Evolutionary conservation across 192 early-diverging fungal species (phyloP), one percentile per base, ranked within the genome.

Genomic region (Podila epigama): DNA sequence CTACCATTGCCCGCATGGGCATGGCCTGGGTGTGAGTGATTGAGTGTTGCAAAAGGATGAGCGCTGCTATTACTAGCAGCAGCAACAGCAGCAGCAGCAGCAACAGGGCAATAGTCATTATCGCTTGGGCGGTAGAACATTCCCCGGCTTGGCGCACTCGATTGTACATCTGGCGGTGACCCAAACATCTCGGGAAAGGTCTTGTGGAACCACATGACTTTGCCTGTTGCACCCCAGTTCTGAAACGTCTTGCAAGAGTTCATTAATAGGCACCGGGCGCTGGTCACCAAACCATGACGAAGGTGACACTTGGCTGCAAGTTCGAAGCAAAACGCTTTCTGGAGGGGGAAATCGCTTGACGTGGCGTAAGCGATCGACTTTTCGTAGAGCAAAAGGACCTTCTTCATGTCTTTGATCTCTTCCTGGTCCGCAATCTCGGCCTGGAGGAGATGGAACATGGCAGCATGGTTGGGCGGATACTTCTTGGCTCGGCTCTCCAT

Each of bases 391-490:
- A 64, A 5, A 0, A 77, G 27, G 8, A 68, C 57, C 54, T 51
- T 51, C 25, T 59, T 64, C 28, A 77, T 11, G 11, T 68, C 55
- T 25, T 39, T 63, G 12, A 3, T 20, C 20, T 42, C 33, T 16
- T 48, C 48, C 25, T 77, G 73, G 29, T 77, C 73, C 4, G 73
- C 65, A 34, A 77, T 77, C 44, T 77, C 73, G 2, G 73, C 73
- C 16, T 77, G 58, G n/a, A 77, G 33, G 10, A 77, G 36, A 25
- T 77, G 51, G 29, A 68, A 77, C 73, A 77, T 77, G 18, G 73
- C 66, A 18, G 73, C 73, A 53, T 77, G 73, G 40, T 77, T 77
- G 27, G 63, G 68, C 25, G 73, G 73, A 27, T 33, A 68, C n/a
- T 68, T 68, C 10, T 13, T 15, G 0, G 66, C 60, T 2, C 66